Percentiles rank a stretch among this genome's conserved stretches.
Evolutionary conservation across 2,329 filamentous ascomycete genomes (phyloP).

Genomic region (Calonectria montana): DNA sequence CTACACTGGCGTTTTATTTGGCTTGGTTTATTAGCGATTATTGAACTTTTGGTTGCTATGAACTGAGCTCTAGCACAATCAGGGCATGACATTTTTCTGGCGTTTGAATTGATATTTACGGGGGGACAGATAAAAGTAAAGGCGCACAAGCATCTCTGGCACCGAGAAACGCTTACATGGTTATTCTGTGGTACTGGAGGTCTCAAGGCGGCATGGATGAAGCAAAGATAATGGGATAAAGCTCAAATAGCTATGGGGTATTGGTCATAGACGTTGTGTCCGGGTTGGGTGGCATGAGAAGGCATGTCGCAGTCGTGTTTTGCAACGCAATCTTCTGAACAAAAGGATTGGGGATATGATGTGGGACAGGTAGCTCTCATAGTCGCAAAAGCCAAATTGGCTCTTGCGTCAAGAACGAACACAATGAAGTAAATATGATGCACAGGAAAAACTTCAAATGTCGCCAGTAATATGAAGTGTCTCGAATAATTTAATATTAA

Average conservation of each 20-base stretch:
- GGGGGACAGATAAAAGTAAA: slow-evolving; percentile 23
- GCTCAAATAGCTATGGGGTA: background rate
- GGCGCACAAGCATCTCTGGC: slow-evolving; percentile 9
- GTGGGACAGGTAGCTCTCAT: background rate
- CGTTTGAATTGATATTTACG: slow-evolving; percentile 24
- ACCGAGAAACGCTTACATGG: slow-evolving; percentile 10
- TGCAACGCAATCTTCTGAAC: slow-evolving; percentile 26
- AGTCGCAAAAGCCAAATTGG: background rate
- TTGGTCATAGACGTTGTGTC: slow-evolving; percentile 1
- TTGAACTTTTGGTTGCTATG: slow-evolving; percentile 12
- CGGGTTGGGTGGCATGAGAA: background rate
- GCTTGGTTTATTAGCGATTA: slow-evolving; percentile 18
- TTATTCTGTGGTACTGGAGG: slow-evolving; percentile 11
- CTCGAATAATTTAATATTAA: background rate
- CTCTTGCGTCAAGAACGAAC: background rate
- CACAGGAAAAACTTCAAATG: background rate
- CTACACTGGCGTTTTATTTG: slow-evolving; percentile 35
- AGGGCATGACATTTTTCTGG: slow-evolving; percentile 34
- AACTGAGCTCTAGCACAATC: slow-evolving; percentile 13
- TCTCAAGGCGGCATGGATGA: slow-evolving; percentile 6
- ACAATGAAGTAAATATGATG: slow-evolving; percentile 27
- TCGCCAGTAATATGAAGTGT: background rate
- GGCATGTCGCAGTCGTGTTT: slow-evolving; percentile 26
- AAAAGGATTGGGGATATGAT: background rate
- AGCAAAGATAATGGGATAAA: slow-evolving; percentile 4